Evolutionary conservation across 257 asterid species (phyloP), one percentile per base, ranked within the genome.

Genomic region (Nicotiana benthamiana): DNA sequence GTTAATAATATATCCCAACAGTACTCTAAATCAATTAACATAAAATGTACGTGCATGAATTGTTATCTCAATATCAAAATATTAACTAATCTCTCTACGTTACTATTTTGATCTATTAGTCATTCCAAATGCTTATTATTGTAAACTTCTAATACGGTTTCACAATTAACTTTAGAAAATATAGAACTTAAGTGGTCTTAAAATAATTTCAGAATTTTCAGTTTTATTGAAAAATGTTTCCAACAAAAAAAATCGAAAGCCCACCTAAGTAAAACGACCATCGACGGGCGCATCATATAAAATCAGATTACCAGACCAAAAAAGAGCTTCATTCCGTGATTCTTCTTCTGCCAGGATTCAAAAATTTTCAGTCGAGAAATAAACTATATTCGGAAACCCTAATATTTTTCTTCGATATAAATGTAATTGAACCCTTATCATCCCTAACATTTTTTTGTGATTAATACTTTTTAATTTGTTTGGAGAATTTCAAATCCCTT

Each of bases 401-500:
- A 80, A 65, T 64, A 16, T 72, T 77, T 46, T 62, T 66, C 11
- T 46, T 40, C 13, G 40, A n/a, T 40, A 12, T 68, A 40, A 68
- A 68, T 68, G 77, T 40, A 5, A 20, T 40, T 20, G 54, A 70
- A 40, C 4, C 57, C 61, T 56, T 17, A 17, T n/a, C 20, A 57
- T 18, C 27, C 59, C 22, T 40, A 10, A 62, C 1, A 1, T 61
- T 12, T 61, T n/a, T 61, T 10, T n/a, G 56, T 77, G 75, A 22
- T 32, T 26, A 32, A 34, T 4, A 18, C 51, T 18, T 66, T 26
- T 43, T 13, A 26, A 46, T 52, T 68, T 36, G 36, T 66, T 18
- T 15, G 30, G 79, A 60, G 79, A 43, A 81, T 26, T 68, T 52
- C 78, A 79, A 81, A 75, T 66, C 79, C 9, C 16, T 27, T 53